Evolutionary conservation across 139 green algal genomes (phyloP).

Genomic region (Closterium sp.): DNA sequence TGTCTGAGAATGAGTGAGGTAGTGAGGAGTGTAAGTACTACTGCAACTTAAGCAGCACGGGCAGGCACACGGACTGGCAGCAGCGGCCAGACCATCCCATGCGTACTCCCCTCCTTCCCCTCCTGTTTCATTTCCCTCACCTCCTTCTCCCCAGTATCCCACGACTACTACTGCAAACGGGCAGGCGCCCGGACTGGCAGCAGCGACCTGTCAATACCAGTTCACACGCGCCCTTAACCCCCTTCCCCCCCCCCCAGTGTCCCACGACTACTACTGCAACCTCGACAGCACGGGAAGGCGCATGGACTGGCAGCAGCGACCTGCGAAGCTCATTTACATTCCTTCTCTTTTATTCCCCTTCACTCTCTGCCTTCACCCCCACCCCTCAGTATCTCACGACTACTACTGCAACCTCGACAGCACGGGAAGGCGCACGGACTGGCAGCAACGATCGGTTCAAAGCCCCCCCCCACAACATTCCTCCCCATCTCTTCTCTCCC

Average conservation of each 20-base stretch:
- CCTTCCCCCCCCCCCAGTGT: conserved; percentile 57
- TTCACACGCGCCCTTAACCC: too few species aligned
- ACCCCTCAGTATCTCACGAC: conserved; percentile 76
- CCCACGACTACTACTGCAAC: conserved; percentile 88
- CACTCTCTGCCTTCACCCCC: too few species aligned
- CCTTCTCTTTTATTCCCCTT: too few species aligned
- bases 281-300: conserved; percentile 74
- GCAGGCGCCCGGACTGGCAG: conserved; percentile 69
- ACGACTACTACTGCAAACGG: conserved; percentile 89
- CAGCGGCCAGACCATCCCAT: conserved; percentile 90
- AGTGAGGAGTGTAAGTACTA: too few species aligned
- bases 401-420: conserved; percentile 87
- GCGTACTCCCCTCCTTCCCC: too few species aligned
- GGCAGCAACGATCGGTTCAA: too few species aligned
- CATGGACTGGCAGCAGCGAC: conserved; percentile 68
- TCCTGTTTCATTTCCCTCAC: too few species aligned
- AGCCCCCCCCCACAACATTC: too few species aligned
- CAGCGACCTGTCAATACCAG: too few species aligned
- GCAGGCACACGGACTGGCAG: conserved; percentile 68
- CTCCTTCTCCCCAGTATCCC: conserved; percentile 58
- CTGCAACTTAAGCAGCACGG: conserved; percentile 73
- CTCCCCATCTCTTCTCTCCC: too few species aligned
- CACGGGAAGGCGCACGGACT: conserved; percentile 73
- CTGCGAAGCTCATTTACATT: too few species aligned
- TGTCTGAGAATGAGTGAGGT: conserved; percentile 59